Evolutionary conservation across 1,284 basidiomycete genomes (phyloP), one percentile per base, ranked within the genome.

Genomic region (Termitomyces sp.): DNA sequence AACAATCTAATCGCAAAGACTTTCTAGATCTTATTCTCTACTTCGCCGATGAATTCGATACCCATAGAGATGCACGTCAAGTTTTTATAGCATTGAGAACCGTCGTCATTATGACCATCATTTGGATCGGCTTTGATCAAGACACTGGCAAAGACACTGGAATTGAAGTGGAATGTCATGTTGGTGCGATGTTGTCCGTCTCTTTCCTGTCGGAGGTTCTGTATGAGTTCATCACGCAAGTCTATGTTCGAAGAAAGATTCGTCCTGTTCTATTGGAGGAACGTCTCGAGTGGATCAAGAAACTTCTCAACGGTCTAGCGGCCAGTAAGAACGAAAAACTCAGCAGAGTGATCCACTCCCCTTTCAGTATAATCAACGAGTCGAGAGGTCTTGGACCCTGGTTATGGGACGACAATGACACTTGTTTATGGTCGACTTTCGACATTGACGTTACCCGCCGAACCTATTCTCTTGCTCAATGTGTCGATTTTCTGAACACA

Each of bases 381-480:
- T 46, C 52, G 3, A 39, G 28, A 15, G 52, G 44, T 15, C 34
- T 53, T 13, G 26, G 28, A 4, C 43, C 42, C 10, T 53, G 43
- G 51, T 28, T 53, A 24, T 46, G 51, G 43, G 26, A 45, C 33
- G 43, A 53, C 26, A 36, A 53, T n/a, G 21, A 40, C 12, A 46
- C 17, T 38, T 46, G 51, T 33, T 3, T 1, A 40, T 46, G 43
- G 49, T 17, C 39, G 15, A 24, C 13, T 6, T 36, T 3, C 9
- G 1, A n/a, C 24, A 12, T 34, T 24, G 0, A 1, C 0, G 15
- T n/a, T 24, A 24, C 24, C 24, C 24, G 24, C 13, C 34, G 24
- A 38, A 10, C 34, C 2, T 21, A 8, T 17, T 10, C 9, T 2
- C 46, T 48, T 17, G 47, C 21, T 34, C 40, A 42, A 4, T 51